These are phyloP conservation scores for Daldinia caldariorum DNA, from an alignment of 495 filamentous ascomycete species.

Conservation along the genomic window DNA sequence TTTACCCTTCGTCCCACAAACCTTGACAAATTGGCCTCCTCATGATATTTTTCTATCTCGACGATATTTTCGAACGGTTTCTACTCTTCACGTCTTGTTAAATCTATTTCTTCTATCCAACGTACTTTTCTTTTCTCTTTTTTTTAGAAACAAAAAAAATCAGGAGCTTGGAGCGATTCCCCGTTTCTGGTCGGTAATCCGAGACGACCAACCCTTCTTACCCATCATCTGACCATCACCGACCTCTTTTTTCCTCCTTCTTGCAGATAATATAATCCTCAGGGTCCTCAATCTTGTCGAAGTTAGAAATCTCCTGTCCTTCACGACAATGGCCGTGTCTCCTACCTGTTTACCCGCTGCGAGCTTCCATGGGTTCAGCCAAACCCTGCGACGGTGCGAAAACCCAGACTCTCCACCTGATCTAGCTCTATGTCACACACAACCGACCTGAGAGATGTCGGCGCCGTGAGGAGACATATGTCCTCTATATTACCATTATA, in stretches of 20 bases:
- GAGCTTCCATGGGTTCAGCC: not conserved
- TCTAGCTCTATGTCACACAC: not conserved
- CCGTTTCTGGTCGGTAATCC: conserved; percentile 36
- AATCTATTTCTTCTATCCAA: not conserved
- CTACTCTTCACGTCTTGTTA: not conserved
- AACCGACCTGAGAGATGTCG: not conserved
- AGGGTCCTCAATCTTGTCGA: not conserved
- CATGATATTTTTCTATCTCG: conserved; percentile 16
- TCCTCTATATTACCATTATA: not conserved
- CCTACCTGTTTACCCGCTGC: not conserved
- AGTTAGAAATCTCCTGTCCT: not conserved
- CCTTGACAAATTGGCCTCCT: not conserved
- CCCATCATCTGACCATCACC: conserved; percentile 25
- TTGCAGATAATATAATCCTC: conserved; percentile 12
- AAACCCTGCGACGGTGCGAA: conserved; percentile 7
- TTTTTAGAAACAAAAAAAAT: too few relatives aligned
- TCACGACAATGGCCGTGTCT: conserved; percentile 3
- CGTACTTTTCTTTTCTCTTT: not conserved
- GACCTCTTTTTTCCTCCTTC: conserved; percentile 11
- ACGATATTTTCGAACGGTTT: not conserved
- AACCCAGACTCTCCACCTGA: not conserved
- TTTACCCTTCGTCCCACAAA: conserved; percentile 35
- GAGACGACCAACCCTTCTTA: conserved; percentile 16
- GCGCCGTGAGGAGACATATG: not conserved
- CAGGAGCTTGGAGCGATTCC: conserved; percentile 16